Percentiles rank a stretch among this genome's conserved stretches.
Conservation (phyloP, 352 stramenopile genomes). For the Pythium brachiatum region DNA sequence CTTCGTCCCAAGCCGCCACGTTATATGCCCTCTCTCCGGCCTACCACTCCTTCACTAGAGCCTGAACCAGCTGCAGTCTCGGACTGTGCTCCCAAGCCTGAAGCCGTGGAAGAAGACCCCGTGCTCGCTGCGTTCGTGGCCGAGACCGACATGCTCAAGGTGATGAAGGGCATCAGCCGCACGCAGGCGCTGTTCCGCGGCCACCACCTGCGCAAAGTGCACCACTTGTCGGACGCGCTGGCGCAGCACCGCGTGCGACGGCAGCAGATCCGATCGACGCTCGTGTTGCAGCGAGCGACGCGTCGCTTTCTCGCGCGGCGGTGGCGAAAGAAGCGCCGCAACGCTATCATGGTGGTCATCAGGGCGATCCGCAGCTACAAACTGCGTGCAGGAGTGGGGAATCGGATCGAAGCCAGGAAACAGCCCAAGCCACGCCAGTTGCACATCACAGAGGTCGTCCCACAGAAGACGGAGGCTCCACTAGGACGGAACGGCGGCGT, state of each 20-base stretch:
- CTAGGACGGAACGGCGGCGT: not conserved
- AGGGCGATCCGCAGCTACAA: conserved; percentile 16
- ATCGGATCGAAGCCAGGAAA: conserved; percentile 13
- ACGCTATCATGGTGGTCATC: conserved; percentile 18
- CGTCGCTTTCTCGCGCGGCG: conserved; percentile 12
- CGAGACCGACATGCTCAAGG: conserved; percentile 23
- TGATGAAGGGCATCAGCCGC: conserved; percentile 27
- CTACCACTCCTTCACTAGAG: not conserved
- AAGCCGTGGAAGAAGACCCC: not conserved
- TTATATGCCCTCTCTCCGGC: not conserved
- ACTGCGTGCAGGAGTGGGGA: conserved; percentile 6
- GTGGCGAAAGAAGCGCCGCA: conserved; percentile 15
- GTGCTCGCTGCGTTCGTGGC: not conserved
- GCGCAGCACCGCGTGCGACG: conserved; percentile 10
- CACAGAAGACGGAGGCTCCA: not conserved
- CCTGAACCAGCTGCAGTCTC: not conserved
- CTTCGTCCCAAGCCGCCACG: conserved; percentile 1
- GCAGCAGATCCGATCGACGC: conserved; percentile 10
- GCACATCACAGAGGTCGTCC: not conserved
- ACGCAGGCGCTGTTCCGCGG: conserved; percentile 28
- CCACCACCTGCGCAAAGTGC: conserved; percentile 26
- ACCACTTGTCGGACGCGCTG: conserved; percentile 23
- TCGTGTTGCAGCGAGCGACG: conserved; percentile 23
- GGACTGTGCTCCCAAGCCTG: not conserved
- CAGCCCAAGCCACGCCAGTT: conserved; percentile 2